phyloP scores from a whole-genome alignment of 2,329 filamentous ascomycete species.

The Cladosporium sp. region DNA sequence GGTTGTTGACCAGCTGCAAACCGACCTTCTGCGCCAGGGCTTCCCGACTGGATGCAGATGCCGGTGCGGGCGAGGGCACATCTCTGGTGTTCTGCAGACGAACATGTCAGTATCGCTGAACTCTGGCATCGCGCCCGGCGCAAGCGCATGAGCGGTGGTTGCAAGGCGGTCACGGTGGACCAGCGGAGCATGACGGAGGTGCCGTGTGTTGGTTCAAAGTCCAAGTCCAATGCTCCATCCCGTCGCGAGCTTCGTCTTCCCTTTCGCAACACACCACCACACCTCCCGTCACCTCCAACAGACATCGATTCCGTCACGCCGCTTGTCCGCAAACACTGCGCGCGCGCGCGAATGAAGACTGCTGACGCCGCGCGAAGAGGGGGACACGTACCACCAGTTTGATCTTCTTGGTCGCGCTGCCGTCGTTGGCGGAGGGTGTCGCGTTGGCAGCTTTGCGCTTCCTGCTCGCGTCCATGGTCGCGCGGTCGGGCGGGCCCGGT shows the following conservation, averaged over 20 bases:
- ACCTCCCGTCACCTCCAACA: background rate
- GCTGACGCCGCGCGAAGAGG: background rate
- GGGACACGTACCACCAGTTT: conserved; percentile 11
- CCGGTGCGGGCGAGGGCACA: conserved; percentile 13
- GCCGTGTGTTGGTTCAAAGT: conserved; percentile 17
- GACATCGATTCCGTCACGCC: background rate
- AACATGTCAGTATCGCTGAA: conserved; percentile 16
- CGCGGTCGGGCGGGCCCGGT: background rate
- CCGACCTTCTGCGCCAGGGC: conserved; percentile 52
- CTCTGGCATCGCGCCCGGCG: background rate
- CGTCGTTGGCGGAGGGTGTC: conserved; percentile 40
- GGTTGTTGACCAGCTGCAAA: conserved; percentile 65
- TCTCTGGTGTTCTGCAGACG: conserved; percentile 25
- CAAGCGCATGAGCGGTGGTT: conserved; percentile 9
- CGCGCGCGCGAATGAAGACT: background rate
- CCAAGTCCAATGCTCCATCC: conserved; percentile 19
- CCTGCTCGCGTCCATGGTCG: conserved; percentile 19
- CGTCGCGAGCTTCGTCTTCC: conserved; percentile 15
- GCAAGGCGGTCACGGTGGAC: conserved; percentile 13
- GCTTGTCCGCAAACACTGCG: background rate
- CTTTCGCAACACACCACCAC: conserved; percentile 5
- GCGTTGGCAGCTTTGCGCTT: conserved; percentile 53
- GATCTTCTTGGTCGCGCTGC: conserved; percentile 39
- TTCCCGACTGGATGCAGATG: conserved; percentile 14
- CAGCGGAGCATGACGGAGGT: conserved; percentile 24